Base-by-base conservation (phyloP, 2,329 filamentous ascomycete genomes). In the Sarocladiaceae sp. region DNA sequence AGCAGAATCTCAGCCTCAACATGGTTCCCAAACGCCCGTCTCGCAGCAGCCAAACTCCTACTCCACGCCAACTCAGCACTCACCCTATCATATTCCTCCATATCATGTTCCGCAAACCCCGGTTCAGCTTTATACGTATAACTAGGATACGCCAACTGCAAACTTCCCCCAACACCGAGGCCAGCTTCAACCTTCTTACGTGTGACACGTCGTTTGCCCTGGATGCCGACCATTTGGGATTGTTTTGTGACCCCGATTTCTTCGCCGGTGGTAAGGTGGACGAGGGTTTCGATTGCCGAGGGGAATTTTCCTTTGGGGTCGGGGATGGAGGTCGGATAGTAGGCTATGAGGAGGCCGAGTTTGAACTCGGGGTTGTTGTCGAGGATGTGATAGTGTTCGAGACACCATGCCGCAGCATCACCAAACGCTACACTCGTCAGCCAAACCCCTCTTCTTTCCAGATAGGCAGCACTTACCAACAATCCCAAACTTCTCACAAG, bases 61-160 rank as follows among this genome's bases (percentile, higher is more conserved):
- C 77, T 81, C 78, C 84, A 90, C 0, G 87, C 86, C 18, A 90
- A 61, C n/a, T 79, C 77, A 2, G 85, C 80, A 0, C 78, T 78
- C 3, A 87, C 71, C 10, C 76, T 72, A 56, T 90, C 78, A 59
- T 83, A 90, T 57, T 86, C 80, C 2, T 87, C 83, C 28, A 88
- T 64, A 52, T 89, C 82, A 18, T 78, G 75, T 66, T 91, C 87
- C 0, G 87, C 87, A 56, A 92, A 91, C 0, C 88, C 88, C 0
- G 81, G 69, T 49, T 81, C 70, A 68, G 79, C 71, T 8, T 69
- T 55, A 48, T 76, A 76, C 1, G 66, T 64, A 39, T 74, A 76
- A 17, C 66, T 65, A 0, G 66, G 66, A 39, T 72, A 76, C 0
- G 65, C 70, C 1, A 70, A 58, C 10, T 62, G 57, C 33, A 71